These are phyloP conservation scores for Neonectria sp. DNA, from an alignment of 2,329 filamentous ascomycete species.

Conservation along the genomic window DNA sequence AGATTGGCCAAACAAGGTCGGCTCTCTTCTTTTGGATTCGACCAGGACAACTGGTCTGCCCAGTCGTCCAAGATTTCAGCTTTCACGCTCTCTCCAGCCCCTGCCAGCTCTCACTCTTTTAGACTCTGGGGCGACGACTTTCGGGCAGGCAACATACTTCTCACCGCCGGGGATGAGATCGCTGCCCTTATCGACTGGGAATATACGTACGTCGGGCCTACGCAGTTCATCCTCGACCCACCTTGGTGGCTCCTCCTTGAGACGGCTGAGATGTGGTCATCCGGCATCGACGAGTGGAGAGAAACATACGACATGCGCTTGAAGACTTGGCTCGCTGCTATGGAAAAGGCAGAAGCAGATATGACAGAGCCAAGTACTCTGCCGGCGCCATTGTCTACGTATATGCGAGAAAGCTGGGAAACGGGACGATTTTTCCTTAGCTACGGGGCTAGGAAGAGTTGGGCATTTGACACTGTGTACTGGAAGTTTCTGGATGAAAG, in stretches of 20 bases:
- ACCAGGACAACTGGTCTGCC: constrained; percentile 51
- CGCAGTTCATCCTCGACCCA: constrained; percentile 53
- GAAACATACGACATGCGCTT: constrained; percentile 51
- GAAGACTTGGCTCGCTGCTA: constrained; percentile 50
- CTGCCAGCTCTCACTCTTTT: constrained; percentile 38
- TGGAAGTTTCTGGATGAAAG: constrained; percentile 55
- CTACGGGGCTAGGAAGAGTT: constrained; percentile 55
- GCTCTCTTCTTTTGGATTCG: constrained; percentile 48
- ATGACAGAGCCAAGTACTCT: neutral
- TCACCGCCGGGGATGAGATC: constrained; percentile 45
- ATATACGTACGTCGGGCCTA: constrained; percentile 52
- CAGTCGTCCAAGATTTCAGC: constrained; percentile 30
- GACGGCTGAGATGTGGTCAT: constrained; percentile 50
- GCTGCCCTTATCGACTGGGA: constrained; percentile 58
- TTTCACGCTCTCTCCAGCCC: constrained; percentile 34
- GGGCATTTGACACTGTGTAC: constrained; percentile 55
- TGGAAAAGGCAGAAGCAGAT: constrained; percentile 46
- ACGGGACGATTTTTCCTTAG: constrained; percentile 51
- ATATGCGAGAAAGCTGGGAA: constrained; percentile 57
- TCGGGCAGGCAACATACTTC: constrained; percentile 50
- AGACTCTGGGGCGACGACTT: constrained; percentile 55
- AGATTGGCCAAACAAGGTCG: constrained; percentile 48
- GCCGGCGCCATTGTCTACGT: constrained; percentile 44
- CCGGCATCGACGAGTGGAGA: constrained; percentile 50
- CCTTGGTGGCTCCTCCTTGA: constrained; percentile 59